Evolutionary conservation across 1,284 basidiomycete species (phyloP).

Genomic region (Sphaerobolus stellatus): DNA sequence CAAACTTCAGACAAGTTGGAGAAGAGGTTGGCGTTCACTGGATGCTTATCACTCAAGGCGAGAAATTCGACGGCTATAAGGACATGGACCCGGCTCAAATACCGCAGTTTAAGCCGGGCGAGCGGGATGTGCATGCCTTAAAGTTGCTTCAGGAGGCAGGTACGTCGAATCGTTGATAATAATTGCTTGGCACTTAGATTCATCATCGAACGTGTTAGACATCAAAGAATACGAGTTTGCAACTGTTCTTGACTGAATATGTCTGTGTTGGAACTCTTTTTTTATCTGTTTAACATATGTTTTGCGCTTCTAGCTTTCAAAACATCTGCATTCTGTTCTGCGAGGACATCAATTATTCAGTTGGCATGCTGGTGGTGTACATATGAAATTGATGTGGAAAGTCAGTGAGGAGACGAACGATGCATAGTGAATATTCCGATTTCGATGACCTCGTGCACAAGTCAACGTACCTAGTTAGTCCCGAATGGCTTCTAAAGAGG

Average conservation of each 20-base stretch:
- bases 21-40: neutral
- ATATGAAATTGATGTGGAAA: too few relatives aligned
- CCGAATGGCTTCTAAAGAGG: too few relatives aligned
- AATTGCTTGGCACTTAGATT: neutral
- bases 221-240: conserved; percentile 3
- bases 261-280: neutral
- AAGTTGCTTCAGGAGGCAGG: neutral
- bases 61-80: neutral
- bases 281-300: too few relatives aligned
- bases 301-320: too few relatives aligned
- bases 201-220: neutral
- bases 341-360: too few relatives aligned
- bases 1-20: conserved; percentile 1
- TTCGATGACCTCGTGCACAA: too few relatives aligned
- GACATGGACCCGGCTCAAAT: conserved; percentile 1
- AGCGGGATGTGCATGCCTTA: neutral
- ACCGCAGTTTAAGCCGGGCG: conserved; percentile 1
- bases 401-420: too few relatives aligned
- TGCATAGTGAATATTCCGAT: too few relatives aligned
- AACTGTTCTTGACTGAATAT: conserved; percentile 2
- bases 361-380: too few relatives aligned
- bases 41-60: conserved; percentile 1
- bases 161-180: conserved; percentile 3
- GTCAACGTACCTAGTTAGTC: too few relatives aligned
- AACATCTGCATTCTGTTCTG: too few relatives aligned